These are phyloP conservation scores for Arthrobotrys sinensis DNA, from an alignment of 2,329 filamentous ascomycete genomes.

Conservation along the genomic window DNA sequence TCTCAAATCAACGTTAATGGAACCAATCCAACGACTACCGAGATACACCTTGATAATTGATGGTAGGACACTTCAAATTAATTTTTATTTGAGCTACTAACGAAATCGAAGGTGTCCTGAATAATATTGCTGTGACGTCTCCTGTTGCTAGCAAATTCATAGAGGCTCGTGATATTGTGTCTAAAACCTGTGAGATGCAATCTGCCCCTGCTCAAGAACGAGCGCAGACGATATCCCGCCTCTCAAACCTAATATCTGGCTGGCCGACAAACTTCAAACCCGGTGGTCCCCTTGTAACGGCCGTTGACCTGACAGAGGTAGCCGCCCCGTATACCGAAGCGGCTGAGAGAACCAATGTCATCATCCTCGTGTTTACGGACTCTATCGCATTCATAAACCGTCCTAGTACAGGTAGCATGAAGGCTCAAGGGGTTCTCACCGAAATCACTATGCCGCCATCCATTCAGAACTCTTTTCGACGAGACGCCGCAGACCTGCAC, in stretches of 20 bases:
- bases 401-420: constrained; percentile 74
- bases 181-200: constrained; percentile 96
- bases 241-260: constrained; percentile 81
- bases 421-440: constrained; percentile 82
- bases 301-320: constrained; percentile 84
- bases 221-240: constrained; percentile 79
- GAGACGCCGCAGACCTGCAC: constrained; percentile 77
- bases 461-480: constrained; percentile 70
- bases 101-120: constrained; percentile 76
- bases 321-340: constrained; percentile 77
- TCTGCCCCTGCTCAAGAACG: constrained; percentile 77
- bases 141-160: constrained; percentile 86
- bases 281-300: constrained; percentile 83
- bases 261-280: constrained; percentile 83
- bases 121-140: constrained; percentile 86
- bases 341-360: constrained; percentile 73
- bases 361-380: constrained; percentile 88
- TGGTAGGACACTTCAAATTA: constrained; percentile 66
- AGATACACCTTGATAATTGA: constrained; percentile 97
- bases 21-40: constrained; percentile 93
- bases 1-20: constrained; percentile 91
- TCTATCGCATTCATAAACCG: constrained; percentile 84
- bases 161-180: constrained; percentile 91
- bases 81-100: neutral
- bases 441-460: constrained; percentile 77